Conservation (phyloP, 1,284 basidiomycete genomes). For the Binderoboletus segoi region DNA sequence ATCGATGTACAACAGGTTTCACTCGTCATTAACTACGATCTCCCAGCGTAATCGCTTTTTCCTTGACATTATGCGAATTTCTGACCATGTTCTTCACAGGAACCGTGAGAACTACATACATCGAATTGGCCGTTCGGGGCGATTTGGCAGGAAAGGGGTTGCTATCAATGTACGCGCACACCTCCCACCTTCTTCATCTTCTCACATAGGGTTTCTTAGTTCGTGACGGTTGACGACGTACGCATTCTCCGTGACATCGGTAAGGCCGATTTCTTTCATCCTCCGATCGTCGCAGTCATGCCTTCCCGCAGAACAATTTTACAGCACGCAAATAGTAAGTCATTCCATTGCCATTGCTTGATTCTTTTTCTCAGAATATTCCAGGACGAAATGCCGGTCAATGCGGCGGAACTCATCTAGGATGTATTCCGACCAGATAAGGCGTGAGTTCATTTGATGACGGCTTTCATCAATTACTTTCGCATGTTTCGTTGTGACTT, state of each 20-base stretch:
- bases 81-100: constrained; percentile 41
- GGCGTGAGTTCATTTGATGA: constrained; percentile 2
- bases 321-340: constrained; percentile 85
- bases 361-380: constrained; percentile 9
- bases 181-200: constrained; percentile 1
- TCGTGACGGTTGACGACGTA: constrained; percentile 90
- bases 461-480: constrained; percentile 3
- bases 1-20: constrained; percentile 99
- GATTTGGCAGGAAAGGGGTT: constrained; percentile 94
- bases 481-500: constrained; percentile 12
- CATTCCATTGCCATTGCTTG: constrained; percentile 9
- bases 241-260: constrained; percentile 90
- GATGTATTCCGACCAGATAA: constrained; percentile 1
- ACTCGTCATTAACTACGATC: constrained; percentile 97
- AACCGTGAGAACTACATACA: constrained; percentile 99
- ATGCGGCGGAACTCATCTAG: constrained; percentile 84
- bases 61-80: constrained; percentile 10
- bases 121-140: constrained; percentile 93
- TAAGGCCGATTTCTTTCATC: constrained; percentile 39
- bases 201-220: constrained; percentile 49
- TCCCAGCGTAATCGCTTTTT: constrained; percentile 73
- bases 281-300: constrained; percentile 10
- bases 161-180: constrained; percentile 73
- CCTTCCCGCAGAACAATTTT: constrained; percentile 71
- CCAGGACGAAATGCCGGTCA: constrained; percentile 93